Base-by-base conservation (phyloP, 1,139 yeast genomes). In the Blastobotrys ciferrii region DNA sequence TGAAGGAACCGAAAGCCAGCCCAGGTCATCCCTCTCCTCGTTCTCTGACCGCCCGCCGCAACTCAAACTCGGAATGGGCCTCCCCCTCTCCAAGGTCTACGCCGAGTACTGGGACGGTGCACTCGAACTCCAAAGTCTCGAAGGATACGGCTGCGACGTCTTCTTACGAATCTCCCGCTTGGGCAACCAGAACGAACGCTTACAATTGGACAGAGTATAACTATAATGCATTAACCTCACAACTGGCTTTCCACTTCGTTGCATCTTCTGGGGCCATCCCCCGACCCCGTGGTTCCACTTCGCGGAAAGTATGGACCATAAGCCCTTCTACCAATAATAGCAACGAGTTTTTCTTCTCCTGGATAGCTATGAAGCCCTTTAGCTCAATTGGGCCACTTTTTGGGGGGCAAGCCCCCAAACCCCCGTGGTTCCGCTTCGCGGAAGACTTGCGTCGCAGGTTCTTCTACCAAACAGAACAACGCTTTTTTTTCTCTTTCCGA, bases 31-130 rank as follows among this genome's bases (percentile, higher is more conserved):
- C 9, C 61, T 82, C 46, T 63, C 71, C 35, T 71, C 76, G 20
- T 74, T 88, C 57, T 79, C 86, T 42, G 74, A 82, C 15, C 75
- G 96, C 56, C 87, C 94, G 0, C 82, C 86, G 30, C 77, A 84
- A 52, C 77, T 78, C 58, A 84, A 85, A 52, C 70, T 91, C 19
- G 97, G 97, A 0, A 77, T 91, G 57, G 96, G 97, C 0, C 72
- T 91, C 51, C 97, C 98, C 0, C 81, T 91, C 83, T 84, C 95
- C 60, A 82, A 86, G 56, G 87, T 91, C 0, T 91, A 91, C 63
- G 91, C 96, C 0, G 97, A 91, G 59, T 91, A 91, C 66, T 91
- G 98, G 98, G 92, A 89, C 59, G 97, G 98, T 3, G 84, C 83
- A 46, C 68, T 91, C 46, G 84, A 81, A 57, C 78, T 91, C 76